Conservation (phyloP, 208 protist genomes). For the Entamoeba histolytica region DNA sequence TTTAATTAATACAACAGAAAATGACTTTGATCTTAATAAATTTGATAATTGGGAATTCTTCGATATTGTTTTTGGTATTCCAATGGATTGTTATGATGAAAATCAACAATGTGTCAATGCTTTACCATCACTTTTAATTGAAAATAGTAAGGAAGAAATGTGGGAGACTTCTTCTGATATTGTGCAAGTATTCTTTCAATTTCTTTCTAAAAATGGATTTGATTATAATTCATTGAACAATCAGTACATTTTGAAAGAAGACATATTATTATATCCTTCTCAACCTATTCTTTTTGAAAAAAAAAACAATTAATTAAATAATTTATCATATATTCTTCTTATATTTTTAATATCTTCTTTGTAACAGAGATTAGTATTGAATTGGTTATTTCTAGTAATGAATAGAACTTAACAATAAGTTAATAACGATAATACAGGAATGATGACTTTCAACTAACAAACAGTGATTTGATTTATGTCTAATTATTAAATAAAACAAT, state of each 20-base stretch:
- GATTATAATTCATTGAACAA: background rate
- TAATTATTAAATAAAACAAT: no score
- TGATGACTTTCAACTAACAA: no score
- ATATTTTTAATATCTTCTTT: no score
- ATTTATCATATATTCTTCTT: no score
- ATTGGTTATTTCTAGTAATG: no score
- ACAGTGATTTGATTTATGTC: no score
- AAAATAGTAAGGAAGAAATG: background rate
- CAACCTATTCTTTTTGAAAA: background rate
- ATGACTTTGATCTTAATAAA: background rate
- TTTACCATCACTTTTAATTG: background rate
- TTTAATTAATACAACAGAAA: background rate
- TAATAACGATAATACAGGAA: no score
- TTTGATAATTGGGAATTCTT: background rate
- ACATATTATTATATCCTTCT: background rate
- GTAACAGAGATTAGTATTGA: no score
- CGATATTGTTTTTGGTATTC: background rate
- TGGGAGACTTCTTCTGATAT: background rate
- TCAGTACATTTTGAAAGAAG: background rate
- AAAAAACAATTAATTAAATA: no score
- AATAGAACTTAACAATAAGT: no score
- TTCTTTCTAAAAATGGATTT: background rate
- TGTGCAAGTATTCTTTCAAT: background rate
- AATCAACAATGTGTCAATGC: background rate
- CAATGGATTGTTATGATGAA: background rate